Conservation (phyloP, 75 land plant species). For the Cryptomeria japonica region DNA sequence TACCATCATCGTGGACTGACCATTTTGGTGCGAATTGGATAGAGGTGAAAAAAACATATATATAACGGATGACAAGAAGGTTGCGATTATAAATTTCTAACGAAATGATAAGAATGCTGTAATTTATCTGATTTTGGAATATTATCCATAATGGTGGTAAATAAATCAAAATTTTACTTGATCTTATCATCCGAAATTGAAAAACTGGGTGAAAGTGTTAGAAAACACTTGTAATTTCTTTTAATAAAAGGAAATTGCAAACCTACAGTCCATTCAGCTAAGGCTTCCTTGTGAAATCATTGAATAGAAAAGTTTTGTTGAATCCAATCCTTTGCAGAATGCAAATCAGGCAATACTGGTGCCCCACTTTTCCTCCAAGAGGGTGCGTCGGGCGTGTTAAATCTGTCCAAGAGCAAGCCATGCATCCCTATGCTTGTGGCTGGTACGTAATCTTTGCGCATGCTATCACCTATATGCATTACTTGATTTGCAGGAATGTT, state of each 20-base stretch:
- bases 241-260: neutral
- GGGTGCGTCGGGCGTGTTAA: conserved; percentile 67
- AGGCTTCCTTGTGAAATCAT: neutral
- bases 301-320: neutral
- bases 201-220: neutral
- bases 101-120: too few relatives aligned
- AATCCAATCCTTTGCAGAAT: conserved; percentile 43
- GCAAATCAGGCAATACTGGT: conserved; percentile 71
- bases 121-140: too few relatives aligned
- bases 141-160: neutral
- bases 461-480: conserved; percentile 90
- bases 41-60: neutral
- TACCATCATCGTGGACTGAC: neutral
- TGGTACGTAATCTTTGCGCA: conserved; percentile 78
- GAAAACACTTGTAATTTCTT: neutral
- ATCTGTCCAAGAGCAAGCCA: conserved; percentile 78
- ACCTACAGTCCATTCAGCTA: neutral
- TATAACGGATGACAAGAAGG: too few relatives aligned
- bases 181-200: neutral
- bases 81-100: too few relatives aligned
- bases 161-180: neutral
- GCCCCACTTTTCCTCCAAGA: conserved; percentile 70
- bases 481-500: conserved; percentile 62
- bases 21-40: neutral
- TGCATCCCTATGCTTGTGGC: conserved; percentile 81